phyloP scores from a whole-genome alignment of 345 rosid species.

The Mercurialis annua region DNA sequence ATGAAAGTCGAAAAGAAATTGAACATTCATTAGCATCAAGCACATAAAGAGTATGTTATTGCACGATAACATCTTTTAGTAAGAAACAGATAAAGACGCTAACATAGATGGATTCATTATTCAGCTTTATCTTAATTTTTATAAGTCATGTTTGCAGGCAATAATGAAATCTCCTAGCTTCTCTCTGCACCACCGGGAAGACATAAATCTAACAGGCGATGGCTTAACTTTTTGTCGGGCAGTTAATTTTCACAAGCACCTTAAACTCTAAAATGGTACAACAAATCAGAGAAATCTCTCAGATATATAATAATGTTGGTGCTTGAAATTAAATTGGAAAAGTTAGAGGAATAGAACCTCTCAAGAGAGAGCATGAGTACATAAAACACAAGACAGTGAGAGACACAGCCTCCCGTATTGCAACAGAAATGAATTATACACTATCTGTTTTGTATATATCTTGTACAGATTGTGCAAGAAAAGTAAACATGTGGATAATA shows the following conservation, averaged over 20 bases:
- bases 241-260: background rate
- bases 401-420: background rate
- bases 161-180: background rate
- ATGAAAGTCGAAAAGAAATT: slow-evolving; percentile 16
- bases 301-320: background rate
- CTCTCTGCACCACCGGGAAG: slow-evolving; percentile 3
- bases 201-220: background rate
- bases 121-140: background rate
- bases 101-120: background rate
- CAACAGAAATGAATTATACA: background rate
- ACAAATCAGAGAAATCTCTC: background rate
- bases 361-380: no score
- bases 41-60: background rate
- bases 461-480: no score
- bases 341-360: background rate
- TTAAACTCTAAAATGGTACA: background rate
- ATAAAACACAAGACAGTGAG: background rate
- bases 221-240: background rate
- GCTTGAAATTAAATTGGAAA: background rate
- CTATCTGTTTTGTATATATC: background rate
- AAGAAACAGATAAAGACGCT: background rate
- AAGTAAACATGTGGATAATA: background rate
- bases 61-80: background rate
- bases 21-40: slow-evolving; percentile 2
- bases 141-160: background rate